Base-by-base conservation (phyloP, 495 filamentous ascomycete species). In the Baudoinia panamericana region DNA sequence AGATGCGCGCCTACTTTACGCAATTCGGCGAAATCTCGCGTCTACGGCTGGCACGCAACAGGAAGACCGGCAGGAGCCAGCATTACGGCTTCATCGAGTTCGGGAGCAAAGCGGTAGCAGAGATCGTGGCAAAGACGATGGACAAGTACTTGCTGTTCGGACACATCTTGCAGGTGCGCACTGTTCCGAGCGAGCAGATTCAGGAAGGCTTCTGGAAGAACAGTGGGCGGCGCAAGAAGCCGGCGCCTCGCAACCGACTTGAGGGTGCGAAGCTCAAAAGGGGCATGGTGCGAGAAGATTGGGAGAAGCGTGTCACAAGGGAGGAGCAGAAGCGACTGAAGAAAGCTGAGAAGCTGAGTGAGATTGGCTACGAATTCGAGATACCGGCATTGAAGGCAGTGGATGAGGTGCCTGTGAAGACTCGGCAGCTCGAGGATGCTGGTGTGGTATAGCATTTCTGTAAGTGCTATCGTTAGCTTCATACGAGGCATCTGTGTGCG, bases 31-130 rank as follows among this genome's bases (percentile, higher is more conserved):
- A 73, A 2, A 83, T 97, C 51, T 73, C 66, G 35, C 73, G 72
- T 36, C 72, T 97, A 22, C 77, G 88, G 47, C 73, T 97, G 25
- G 90, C 85, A 3, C 82, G 92, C 43, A 95, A 93, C 69, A 77
- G 74, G 51, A 77, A 78, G 56, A 95, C 85, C 17, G 90, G 92
- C 36, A 69, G 71, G 26, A 82, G 78, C 51, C 88, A 83, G 63
- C 90, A 96, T 67, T 90, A 80, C 54, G 90, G 84, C 7, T 96
- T 93, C 59, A 69, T 97, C 51, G 83, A 96, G 57, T 97, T 97
- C 56, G 68, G 71, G 16, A 78, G 76, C 31, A 58, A 65, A 27
- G 71, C 76, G 20, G 87, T 93, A 20, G 87, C 88, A 40, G 74
- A 82, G 54, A 84, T 96, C 48, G 90, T 88, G 33, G 79, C 82